Conservation (phyloP, 306 rosid genomes). For the Cyclanthera cordifolia region DNA sequence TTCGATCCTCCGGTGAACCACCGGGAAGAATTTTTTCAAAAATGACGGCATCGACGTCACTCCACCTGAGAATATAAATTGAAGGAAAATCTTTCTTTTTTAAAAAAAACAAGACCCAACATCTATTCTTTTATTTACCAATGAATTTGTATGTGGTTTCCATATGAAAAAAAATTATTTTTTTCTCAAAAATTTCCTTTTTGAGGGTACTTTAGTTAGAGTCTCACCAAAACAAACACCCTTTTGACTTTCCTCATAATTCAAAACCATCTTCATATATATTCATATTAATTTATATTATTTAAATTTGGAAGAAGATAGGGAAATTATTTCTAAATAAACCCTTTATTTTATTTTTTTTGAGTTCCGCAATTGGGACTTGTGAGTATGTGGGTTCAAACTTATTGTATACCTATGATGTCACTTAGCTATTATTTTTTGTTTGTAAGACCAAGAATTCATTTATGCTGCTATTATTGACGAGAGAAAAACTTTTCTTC, state of each 20-base stretch:
- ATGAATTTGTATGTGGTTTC: not conserved
- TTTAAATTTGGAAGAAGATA: too few relatives aligned
- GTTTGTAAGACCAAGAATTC: too few relatives aligned
- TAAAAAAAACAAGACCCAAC: too few relatives aligned
- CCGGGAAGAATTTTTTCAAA: constrained; percentile 48
- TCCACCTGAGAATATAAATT: constrained; percentile 30
- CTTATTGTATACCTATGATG: too few relatives aligned
- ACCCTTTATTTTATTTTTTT: too few relatives aligned
- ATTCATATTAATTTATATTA: too few relatives aligned
- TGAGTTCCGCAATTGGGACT: too few relatives aligned
- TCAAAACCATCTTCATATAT: not conserved
- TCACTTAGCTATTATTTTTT: too few relatives aligned
- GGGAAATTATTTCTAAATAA: too few relatives aligned
- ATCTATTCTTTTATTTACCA: not conserved
- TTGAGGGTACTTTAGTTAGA: not conserved
- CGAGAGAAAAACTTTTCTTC: too few relatives aligned
- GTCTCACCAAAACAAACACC: not conserved
- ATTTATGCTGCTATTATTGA: too few relatives aligned
- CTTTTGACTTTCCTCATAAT: not conserved
- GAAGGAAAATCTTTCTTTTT: not conserved
- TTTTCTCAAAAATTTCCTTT: not conserved
- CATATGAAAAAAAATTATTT: not conserved
- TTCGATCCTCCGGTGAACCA: constrained; percentile 24
- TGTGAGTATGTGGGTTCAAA: too few relatives aligned
- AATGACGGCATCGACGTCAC: constrained; percentile 49